Conservation (phyloP, 2,329 filamentous ascomycete species). For the Colletotrichum destructivum region DNA sequence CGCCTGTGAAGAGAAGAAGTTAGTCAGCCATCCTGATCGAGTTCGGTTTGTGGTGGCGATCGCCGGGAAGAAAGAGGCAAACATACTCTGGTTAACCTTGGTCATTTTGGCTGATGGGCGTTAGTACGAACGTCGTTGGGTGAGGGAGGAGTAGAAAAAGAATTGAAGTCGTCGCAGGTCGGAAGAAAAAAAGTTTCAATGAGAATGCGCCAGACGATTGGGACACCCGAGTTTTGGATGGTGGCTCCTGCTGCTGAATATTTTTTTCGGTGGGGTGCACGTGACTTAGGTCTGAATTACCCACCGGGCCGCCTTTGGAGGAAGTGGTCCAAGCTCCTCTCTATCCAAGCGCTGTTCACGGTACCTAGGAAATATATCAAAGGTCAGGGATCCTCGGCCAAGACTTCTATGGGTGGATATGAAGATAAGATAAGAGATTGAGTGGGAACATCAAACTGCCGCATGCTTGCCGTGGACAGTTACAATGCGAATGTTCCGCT, state of each 20-base stretch:
- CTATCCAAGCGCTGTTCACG: background rate
- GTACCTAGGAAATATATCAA: background rate
- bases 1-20: slow-evolving; percentile 56
- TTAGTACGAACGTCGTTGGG: slow-evolving; percentile 41
- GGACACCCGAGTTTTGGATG: slow-evolving; percentile 17
- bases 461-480: background rate
- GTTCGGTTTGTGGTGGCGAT: slow-evolving; percentile 8
- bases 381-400: background rate
- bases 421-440: slow-evolving; percentile 12
- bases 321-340: slow-evolving; percentile 7
- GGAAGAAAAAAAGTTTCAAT: background rate
- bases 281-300: slow-evolving; percentile 20
- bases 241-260: background rate
- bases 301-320: background rate
- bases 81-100: slow-evolving; percentile 77
- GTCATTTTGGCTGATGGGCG: slow-evolving; percentile 70
- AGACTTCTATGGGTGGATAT: background rate
- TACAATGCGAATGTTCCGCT: background rate
- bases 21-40: slow-evolving; percentile 42
- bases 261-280: slow-evolving; percentile 1
- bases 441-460: background rate
- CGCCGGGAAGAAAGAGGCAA: background rate
- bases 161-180: slow-evolving; percentile 22
- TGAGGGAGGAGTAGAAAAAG: slow-evolving; percentile 9
- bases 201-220: background rate